Evolutionary conservation across 768 basidiomycete species (phyloP), one percentile per base, ranked within the genome.

Genomic region (Trametes elegans): DNA sequence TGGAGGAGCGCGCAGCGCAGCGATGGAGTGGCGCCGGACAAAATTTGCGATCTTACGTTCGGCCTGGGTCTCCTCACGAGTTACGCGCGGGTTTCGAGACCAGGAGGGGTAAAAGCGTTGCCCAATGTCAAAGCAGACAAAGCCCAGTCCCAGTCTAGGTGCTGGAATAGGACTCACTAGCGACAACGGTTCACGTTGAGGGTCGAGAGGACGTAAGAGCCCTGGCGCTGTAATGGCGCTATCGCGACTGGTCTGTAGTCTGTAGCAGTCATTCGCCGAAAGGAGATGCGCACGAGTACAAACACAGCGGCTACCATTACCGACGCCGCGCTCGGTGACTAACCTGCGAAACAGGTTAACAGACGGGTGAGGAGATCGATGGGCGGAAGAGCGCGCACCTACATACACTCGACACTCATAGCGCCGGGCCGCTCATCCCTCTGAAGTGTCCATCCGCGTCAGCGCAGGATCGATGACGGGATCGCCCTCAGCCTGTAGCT

Each of bases 301-400:
- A 35, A 36, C 36, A 53, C 34, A 44, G 34, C 42, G 51, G 23
- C 42, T 36, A 44, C 45, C 42, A 42, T 26, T 54, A 47, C 31
- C 18, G 46, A 41, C 29, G 21, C 21, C n/a, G 43, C 5, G 14
- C 19, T 27, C 42, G 47, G 41, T n/a, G 34, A 49, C 44, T 34
- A 27, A 56, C 48, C 55, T 49, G 49, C 41, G 55, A 49, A 38
- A 44, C 9, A 56, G 47, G 40, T 45, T 53, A 53, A 53, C 23
- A 18, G 51, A 43, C 51, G 11, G 5, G 18, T 3, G n/a, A 29
- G 36, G 28, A 34, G 16, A 29, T 35, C 27, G 28, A 40, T 40
- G 18, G 23, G 27, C 34, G 14, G 24, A 34, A 26, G 31, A 9
- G 21, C 34, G 23, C 13, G n/a, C 34, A 50, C 48, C 9, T 39